Evolutionary conservation across 2,329 filamentous ascomycete species (phyloP).

Genomic region (Trichoderma sp.): DNA sequence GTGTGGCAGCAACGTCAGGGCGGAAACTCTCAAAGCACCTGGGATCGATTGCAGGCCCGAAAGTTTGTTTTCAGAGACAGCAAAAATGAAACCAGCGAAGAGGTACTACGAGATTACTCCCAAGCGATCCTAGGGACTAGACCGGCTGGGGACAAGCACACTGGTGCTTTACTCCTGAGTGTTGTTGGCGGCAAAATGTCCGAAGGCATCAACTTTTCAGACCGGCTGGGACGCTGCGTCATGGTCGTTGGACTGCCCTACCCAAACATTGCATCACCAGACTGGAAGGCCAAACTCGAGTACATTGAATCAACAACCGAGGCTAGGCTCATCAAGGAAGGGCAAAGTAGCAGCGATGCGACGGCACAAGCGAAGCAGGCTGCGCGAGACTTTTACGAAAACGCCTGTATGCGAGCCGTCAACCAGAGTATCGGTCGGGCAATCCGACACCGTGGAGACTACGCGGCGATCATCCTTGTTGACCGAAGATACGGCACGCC

Average conservation of each 20-base stretch:
- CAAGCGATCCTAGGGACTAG: constrained; percentile 58
- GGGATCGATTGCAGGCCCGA: constrained; percentile 55
- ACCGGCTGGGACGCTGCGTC: constrained; percentile 83
- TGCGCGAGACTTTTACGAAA: constrained; percentile 83
- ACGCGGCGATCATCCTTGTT: constrained; percentile 83
- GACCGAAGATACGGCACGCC: constrained; percentile 76
- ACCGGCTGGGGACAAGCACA: constrained; percentile 25
- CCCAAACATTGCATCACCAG: constrained; percentile 81
- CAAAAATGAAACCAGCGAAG: constrained; percentile 59
- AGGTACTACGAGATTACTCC: constrained; percentile 71
- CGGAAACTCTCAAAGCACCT: constrained; percentile 44
- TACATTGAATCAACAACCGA: constrained; percentile 69
- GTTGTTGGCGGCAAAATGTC: constrained; percentile 94
- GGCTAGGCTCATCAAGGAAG: constrained; percentile 34
- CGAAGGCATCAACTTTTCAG: constrained; percentile 97
- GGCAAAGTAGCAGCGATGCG: constrained; percentile 26
- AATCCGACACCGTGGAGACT: constrained; percentile 84
- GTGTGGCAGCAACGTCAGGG: constrained; percentile 53
- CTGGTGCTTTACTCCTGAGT: constrained; percentile 78
- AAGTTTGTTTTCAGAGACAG: constrained; percentile 64
- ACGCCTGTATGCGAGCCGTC: constrained; percentile 92
- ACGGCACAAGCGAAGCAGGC: constrained; percentile 48
- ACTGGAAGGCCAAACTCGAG: constrained; percentile 90
- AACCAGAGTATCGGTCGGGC: constrained; percentile 95
- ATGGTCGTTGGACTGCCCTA: constrained; percentile 91